Evolutionary conservation across 306 rosid genomes (phyloP), one percentile per base, ranked within the genome.

Genomic region (Lathyrus aphaca): DNA sequence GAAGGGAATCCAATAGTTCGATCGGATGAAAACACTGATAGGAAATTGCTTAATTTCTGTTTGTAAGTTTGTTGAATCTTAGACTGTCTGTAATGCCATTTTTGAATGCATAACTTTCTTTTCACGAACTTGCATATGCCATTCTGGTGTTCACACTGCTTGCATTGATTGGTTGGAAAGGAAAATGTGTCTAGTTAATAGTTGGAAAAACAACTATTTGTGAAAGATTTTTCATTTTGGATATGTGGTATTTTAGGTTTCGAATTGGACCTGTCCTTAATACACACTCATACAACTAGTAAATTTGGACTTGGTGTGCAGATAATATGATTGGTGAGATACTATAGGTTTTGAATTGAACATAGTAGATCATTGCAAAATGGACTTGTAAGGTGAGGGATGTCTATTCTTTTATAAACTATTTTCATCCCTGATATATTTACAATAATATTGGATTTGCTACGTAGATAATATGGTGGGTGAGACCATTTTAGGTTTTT

Each of bases 101-200:
- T 78, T 48, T 40, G 68, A 57, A 46, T 66, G 67, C 27, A 43
- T 39, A 39, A 17, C 70, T 46, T 59, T 44, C 0, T 50, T 40
- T 43, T 61, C 66, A 5, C 63, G n/a, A 42, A 27, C 60, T 40
- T 23, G 40, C 49, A 0, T 18, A 13, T 51, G 40, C 19, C 21
- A 15, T 23, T 68, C 39, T 16, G 69, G 17, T 59, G 18, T 60
- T 65, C 60, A 42, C 54, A 6, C 42, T 71, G 40, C 42, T 46
- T 17, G 55, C 27, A 17, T 59, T 40, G 39, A 13, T 43, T 43
- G 49, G 45, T 59, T 65, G 21, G 14, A 37, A 39, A 27, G 63
- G 63, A 65, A 48, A 42, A 38, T 38, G 45, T 66, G 67, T 54
- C 39, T 25, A 55, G 81, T 27, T 57, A 64, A 58, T 65, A 17